These are phyloP conservation scores for Penicillium sclerotigenum DNA, from an alignment of 2,329 filamentous ascomycete species.

Conservation along the genomic window DNA sequence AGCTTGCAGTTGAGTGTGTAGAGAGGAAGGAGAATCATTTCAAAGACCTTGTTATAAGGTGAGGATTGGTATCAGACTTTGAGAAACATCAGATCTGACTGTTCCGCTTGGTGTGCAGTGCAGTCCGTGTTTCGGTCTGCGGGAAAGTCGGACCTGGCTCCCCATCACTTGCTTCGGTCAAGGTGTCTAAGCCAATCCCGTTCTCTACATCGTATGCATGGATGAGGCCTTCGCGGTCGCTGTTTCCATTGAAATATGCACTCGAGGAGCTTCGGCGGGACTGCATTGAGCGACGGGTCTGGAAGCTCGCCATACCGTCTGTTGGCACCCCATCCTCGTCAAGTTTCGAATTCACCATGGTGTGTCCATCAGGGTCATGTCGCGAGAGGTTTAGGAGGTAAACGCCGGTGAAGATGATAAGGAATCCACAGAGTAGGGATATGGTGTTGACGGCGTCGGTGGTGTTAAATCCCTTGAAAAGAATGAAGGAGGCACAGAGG, in stretches of 20 bases:
- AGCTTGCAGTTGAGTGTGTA: constrained; percentile 4
- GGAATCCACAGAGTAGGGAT: constrained; percentile 86
- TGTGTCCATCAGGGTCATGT: constrained; percentile 77
- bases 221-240: constrained; percentile 79
- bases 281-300: constrained; percentile 93
- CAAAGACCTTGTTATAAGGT: constrained; percentile 27
- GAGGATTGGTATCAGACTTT: constrained; percentile 10
- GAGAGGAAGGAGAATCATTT: constrained; percentile 20
- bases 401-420: constrained; percentile 91
- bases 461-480: constrained; percentile 95
- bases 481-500: constrained; percentile 89
- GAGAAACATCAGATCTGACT: constrained; percentile 24
- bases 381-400: constrained; percentile 96
- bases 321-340: constrained; percentile 73
- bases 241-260: constrained; percentile 52
- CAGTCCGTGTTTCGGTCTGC: constrained; percentile 25
- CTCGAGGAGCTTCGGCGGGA: constrained; percentile 68
- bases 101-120: constrained; percentile 31
- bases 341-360: constrained; percentile 57
- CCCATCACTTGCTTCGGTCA: constrained; percentile 72
- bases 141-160: constrained; percentile 38
- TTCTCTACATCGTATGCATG: constrained; percentile 83
- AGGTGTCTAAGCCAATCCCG: constrained; percentile 72
- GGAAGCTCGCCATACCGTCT: constrained; percentile 82
- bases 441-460: constrained; percentile 87